Base-by-base conservation (phyloP, 345 rosid species). In the Citrus sp. region DNA sequence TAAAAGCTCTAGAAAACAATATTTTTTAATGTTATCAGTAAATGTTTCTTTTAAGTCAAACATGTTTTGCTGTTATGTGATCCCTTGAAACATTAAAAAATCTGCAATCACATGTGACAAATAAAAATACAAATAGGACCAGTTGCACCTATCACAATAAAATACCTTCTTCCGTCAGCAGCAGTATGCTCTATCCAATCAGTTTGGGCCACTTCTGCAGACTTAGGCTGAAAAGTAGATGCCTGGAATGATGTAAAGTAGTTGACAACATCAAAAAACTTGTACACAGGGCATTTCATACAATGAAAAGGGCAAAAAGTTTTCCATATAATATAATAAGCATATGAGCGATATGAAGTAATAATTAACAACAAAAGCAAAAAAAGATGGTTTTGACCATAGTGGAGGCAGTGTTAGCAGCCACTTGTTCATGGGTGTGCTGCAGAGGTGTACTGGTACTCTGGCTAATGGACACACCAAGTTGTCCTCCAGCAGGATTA, bases 181-280 rank as follows among this genome's bases (percentile, higher is more conserved):
- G 95, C 88, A 40, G 84, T 79, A 84, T 96, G 99, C 85, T 94
- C 98, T 77, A 86, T 85, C 99, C 99, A 96, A 77, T 94, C 94
- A 67, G 89, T 85, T 77, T 68, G 75, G 61, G 79, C 84, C 80
- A 73, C 89, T 78, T 80, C 86, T 42, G 80, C 58, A 64, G 90
- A 82, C 74, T 81, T 86, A 71, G 83, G 88, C 81, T 84, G 89
- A 73, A 80, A 28, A 61, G 28, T 61, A 72, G 81, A 58, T 69
- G 79, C 85, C 92, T 90, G 84, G 74, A 86, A 77, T 77, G 81
- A 74, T 42, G 60, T 70, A 72, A 71, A 40, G 69, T 67, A 63
- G 67, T 59, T 66, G 30, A 73, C 32, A 55, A 5, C 18, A 65
- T 54, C 38, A 78, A 55, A 38, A 74, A 37, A 68, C 34, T 35